Base-by-base conservation (phyloP, 208 protist species). In the Leishmania major region DNA sequence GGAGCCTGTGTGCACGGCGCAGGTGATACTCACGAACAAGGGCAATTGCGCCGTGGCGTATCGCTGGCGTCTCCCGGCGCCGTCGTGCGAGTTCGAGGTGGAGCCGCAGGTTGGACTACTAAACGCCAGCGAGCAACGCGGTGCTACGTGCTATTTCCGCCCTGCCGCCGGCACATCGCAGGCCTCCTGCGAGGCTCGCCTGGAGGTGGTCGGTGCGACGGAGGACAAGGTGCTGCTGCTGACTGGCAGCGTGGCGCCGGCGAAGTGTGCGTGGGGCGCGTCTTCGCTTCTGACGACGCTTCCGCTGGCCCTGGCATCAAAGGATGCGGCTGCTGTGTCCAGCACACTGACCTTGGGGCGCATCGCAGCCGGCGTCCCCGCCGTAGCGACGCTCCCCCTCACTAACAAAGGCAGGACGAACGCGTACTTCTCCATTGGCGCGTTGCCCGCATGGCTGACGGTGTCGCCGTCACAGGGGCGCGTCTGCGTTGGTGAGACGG, bases 31-130 rank as follows among this genome's bases (percentile, higher is more conserved):
- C 8, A 90, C 86, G 49, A 98, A 98, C 89, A 89, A 88, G 75
- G 94, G 95, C 40, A 97, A 96, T 84, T 94, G 90, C 81, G 83
- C 90, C 22, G 96, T 95, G n/a, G 49, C 78, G 19, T 98, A 94
- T 83, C 78, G 78, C n/a, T 98, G 96, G 96, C 40, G 81, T 22
- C 62, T 94, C 17, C 83, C 87, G 43, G 19, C 77, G 57, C 80
- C 79, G 35, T 84, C 90, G 60, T 70, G 82, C 62, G 80, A 86
- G 81, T 98, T 98, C 62, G 84, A 88, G 13, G 87, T 98, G 70
- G 70, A 86, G 49, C 95, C 94, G 71, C 82, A 66, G 69, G 75
- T 60, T 60, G 95, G 92, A 55, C 75, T 92, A n/a, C 88, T 98
- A 72, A 84, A 89, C 31, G 87, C 96, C n/a, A 87, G 88, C 59